Evolutionary conservation across 2,329 filamentous ascomycete species (phyloP), one percentile per base, ranked within the genome.

Genomic region (Hypoxylon sp.): DNA sequence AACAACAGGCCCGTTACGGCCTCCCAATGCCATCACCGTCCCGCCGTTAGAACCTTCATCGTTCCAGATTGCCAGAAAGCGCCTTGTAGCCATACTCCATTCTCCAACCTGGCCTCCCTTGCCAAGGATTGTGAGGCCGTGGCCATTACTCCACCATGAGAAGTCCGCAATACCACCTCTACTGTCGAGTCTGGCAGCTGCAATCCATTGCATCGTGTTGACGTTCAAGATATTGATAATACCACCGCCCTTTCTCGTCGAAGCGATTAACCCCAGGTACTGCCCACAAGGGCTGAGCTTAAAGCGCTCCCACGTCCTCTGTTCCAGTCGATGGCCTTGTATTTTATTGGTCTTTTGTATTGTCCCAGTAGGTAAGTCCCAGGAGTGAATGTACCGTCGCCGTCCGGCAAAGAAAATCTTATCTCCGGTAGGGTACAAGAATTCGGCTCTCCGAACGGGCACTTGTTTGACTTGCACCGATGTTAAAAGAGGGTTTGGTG

Each of bases 41-140:
- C 91, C 94, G 57, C 91, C 94, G 14, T 96, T 89, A 30, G 91
- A 92, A 65, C 96, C 96, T 73, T 97, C 93, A 74, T 99, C 96
- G 51, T 88, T 85, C 96, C 96, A 99, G 56, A 94, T 82, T 2
- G 89, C 92, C 1, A 97, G 76, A 55, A 97, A 91, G 9, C 89
- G 86, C 61, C 85, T 86, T 23, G 87, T 81, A 21, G 83, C 82
- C 63, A 96, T 83, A 75, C 89, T 91, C 87, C 93, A 99, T 81
- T 99, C 96, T 56, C 92, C 94, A 5, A 98, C 87, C 75, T 97
- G 92, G 23, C 96, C 96, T 71, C 92, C 93, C 78, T 91, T 94
- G 65, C 93, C 94, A 1, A 92, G 88, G 43, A 97, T 91, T 0
- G 89, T 91, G 73, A 99, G 83, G 3, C 94, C 95, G 41, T 90